phyloP scores from a whole-genome alignment of 352 stramenopile species.

The Globisporangium mamillatum region DNA sequence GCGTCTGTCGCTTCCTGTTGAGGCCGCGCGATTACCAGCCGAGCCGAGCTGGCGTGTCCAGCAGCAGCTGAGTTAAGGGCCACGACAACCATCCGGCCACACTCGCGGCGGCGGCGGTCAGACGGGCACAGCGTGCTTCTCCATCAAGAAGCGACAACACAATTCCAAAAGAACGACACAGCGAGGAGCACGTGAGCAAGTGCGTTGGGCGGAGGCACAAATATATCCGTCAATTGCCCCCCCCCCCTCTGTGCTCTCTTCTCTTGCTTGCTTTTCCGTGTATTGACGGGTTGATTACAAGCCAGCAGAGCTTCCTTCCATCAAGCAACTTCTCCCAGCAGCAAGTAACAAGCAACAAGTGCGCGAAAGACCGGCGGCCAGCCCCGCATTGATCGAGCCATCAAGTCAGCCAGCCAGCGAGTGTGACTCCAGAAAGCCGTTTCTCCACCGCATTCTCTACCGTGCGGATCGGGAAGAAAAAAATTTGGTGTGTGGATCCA shows the following conservation, averaged over 20 bases:
- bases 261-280: not conserved
- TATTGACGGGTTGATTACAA: not conserved
- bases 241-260: not conserved
- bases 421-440: constrained; percentile 2
- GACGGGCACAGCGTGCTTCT: not conserved
- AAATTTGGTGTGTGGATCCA: not conserved
- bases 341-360: not conserved
- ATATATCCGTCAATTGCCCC: not conserved
- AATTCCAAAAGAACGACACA: constrained; percentile 1
- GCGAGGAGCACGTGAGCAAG: not conserved
- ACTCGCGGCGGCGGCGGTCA: not conserved
- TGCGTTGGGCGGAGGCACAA: not conserved
- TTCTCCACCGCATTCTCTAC: not conserved
- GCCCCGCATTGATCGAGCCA: not conserved
- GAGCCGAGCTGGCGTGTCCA: not conserved
- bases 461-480: not conserved
- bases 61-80: not conserved
- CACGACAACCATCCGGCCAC: not conserved
- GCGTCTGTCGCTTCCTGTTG: not conserved
- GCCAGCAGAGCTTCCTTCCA: not conserved
- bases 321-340: not conserved
- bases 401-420: not conserved
- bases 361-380: not conserved
- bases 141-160: not conserved
- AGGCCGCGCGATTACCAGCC: not conserved